A percentile compares a stretch with the other conserved stretches of the same genome.
These are phyloP conservation scores for Monosporascus cannonballus DNA, from an alignment of 2,329 filamentous ascomycete genomes.

Conservation along the genomic window DNA sequence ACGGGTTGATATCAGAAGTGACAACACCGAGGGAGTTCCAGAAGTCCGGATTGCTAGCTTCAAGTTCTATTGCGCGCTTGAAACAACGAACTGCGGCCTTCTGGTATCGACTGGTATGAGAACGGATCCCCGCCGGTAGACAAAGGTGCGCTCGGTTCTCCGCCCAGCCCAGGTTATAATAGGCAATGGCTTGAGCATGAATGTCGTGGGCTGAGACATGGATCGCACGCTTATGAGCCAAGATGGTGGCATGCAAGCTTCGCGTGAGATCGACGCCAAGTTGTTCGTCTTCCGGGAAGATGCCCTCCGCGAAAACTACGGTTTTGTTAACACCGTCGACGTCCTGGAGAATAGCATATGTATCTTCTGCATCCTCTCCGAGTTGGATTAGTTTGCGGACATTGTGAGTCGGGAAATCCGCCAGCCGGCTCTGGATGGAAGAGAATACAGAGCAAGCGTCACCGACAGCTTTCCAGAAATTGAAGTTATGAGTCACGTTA, in stretches of 20 bases:
- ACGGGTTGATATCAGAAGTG: conserved; percentile 77
- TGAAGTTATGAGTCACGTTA: conserved; percentile 68
- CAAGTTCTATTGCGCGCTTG: conserved; percentile 91
- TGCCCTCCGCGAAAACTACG: conserved; percentile 37
- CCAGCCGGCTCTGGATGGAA: conserved; percentile 62
- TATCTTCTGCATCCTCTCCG: conserved; percentile 42
- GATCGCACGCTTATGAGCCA: conserved; percentile 84
- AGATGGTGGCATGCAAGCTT: conserved; percentile 65
- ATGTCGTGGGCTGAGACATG: conserved; percentile 64
- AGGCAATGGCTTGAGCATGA: conserved; percentile 89
- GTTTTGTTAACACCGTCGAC: conserved; percentile 57
- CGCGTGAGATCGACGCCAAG: conserved; percentile 46
- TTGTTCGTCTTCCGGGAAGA: conserved; percentile 41
- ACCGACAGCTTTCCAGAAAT: conserved; percentile 88
- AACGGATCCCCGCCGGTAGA: conserved; percentile 45
- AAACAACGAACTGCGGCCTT: conserved; percentile 84
- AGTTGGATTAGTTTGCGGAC: conserved; percentile 54
- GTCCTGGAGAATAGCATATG: conserved; percentile 58
- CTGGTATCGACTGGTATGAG: conserved; percentile 61
- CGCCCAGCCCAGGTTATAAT: conserved; percentile 95
- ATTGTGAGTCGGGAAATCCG: conserved; percentile 53
- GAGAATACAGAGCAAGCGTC: conserved; percentile 85
- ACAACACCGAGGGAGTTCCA: conserved; percentile 95
- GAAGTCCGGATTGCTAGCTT: conserved; percentile 90
- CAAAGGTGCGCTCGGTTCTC: conserved; percentile 76